These are phyloP conservation scores for Pterocarpus macrocarpus DNA, from an alignment of 306 rosid species.

Conservation along the genomic window DNA sequence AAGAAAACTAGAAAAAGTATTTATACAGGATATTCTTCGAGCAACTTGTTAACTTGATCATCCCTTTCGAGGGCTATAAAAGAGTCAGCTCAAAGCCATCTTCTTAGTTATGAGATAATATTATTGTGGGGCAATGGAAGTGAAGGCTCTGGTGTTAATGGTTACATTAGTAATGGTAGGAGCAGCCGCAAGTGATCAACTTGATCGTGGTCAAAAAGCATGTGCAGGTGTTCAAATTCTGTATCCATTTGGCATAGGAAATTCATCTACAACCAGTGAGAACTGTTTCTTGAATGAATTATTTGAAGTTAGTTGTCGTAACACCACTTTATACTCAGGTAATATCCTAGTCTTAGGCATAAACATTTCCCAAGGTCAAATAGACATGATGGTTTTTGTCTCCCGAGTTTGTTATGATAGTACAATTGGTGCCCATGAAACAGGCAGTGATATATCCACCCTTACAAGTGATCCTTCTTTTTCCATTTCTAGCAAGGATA, in stretches of 20 bases:
- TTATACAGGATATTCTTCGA: no score
- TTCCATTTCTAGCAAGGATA: slow-evolving; percentile 17
- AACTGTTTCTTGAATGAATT: not conserved
- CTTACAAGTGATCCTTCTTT: not conserved
- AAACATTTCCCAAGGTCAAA: not conserved
- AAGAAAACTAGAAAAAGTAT: no score
- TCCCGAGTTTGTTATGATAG: not conserved
- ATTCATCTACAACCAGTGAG: not conserved
- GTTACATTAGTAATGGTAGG: no score
- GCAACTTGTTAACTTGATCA: no score
- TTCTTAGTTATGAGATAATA: no score
- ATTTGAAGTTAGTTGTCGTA: not conserved
- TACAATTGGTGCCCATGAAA: not conserved
- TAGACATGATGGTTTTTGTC: not conserved
- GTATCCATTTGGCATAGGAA: not conserved
- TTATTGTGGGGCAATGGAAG: no score
- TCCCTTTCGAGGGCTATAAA: no score
- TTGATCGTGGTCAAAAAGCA: not conserved
- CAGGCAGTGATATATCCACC: accelerated
- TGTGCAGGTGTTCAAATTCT: not conserved
- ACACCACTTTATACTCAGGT: not conserved
- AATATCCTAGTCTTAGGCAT: not conserved
- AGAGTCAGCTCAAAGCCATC: no score
- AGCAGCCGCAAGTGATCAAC: no score
- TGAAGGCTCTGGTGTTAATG: no score